A percentile compares a stretch with the other conserved stretches of the same genome.
phyloP scores from a whole-genome alignment of 2,329 filamentous ascomycete genomes.

The Cadophora sp. region DNA sequence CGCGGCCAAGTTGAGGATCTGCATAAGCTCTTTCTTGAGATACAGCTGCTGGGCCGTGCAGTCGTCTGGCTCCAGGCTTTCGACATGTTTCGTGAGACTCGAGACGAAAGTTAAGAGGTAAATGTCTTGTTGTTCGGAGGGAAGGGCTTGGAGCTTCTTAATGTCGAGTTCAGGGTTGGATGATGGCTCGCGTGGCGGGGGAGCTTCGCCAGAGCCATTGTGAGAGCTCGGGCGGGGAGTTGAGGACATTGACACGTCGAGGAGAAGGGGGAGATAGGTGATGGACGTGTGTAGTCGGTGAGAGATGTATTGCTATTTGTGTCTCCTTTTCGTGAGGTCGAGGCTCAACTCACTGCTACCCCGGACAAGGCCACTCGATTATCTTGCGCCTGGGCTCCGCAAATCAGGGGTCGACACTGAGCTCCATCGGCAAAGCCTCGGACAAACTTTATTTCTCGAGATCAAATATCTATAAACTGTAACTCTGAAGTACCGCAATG shows the following conservation, averaged over 20 bases:
- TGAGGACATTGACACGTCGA: conserved; percentile 43
- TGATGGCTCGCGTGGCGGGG: conserved; percentile 48
- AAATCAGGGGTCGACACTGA: conserved; percentile 18
- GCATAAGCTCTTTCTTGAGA: conserved; percentile 92
- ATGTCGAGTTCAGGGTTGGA: conserved; percentile 83
- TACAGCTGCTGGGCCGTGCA: conserved; percentile 89
- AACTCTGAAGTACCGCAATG: too few species aligned
- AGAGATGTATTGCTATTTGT: not conserved
- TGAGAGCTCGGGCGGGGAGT: conserved; percentile 40
- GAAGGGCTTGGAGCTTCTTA: conserved; percentile 85
- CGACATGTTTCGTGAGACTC: conserved; percentile 80
- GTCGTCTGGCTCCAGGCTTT: conserved; percentile 75
- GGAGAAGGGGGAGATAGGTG: not conserved
- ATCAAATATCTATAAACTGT: conserved; percentile 11
- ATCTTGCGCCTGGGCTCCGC: conserved; percentile 18
- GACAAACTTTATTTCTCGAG: conserved; percentile 26
- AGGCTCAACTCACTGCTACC: conserved; percentile 10
- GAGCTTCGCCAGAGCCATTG: conserved; percentile 43
- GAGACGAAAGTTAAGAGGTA: conserved; percentile 91
- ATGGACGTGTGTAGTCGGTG: conserved; percentile 21
- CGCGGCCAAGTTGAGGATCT: conserved; percentile 82
- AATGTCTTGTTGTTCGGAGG: conserved; percentile 93
- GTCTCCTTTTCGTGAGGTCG: conserved; percentile 7
- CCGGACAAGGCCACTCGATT: conserved; percentile 19
- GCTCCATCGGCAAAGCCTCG: not conserved